Evolutionary conservation across 495 filamentous ascomycete species (phyloP), one percentile per base, ranked within the genome.

Genomic region (Lasiosphaeria ovina): DNA sequence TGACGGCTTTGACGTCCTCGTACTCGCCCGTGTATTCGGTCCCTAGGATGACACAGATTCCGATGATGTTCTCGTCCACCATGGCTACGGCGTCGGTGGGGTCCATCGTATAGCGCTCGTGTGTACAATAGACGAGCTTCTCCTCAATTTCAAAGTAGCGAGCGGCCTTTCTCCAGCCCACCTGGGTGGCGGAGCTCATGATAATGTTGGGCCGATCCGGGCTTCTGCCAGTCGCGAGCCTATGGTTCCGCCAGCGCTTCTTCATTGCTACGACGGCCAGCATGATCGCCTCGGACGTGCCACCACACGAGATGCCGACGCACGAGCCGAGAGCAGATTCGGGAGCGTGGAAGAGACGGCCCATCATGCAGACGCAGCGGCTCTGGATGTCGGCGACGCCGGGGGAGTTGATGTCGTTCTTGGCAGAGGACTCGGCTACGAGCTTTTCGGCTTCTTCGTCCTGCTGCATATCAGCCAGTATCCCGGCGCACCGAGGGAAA

Each of bases 1-100:
- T 96, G 69, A 97, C 88, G 8, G 78, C 86, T 79, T 96, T 92
- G 67, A 91, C 84, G 70, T 97, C 91, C 74, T 97, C 92, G 65
- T 97, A 96, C 75, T 97, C 89, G 54, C 92, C 92, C n/a, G 92
- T 97, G 74, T 96, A 96, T 0, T 92, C 96, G 1, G 91, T 92
- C 9, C 92, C 92, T 10, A 97, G 73, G 65, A 97, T 96, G 42
- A 83, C 81, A 69, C 92, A 96, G 68, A 97, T 97, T 57, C 92
- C 92, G 67, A 97, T 95, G 6, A 92, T 97, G 73, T 97, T 96
- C 79, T 97, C 92, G 62, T 97, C 92, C 5, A 96, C 83, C 16
- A 95, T 72, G 55, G 87, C 78, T 31, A 96, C 89, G 0, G 90
- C 88, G 77, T 93, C 76, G 66, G 86, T 75, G 8, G 92, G 92